Evolutionary conservation across 2,329 filamentous ascomycete species (phyloP).

Genomic region (Colletotrichum falcatum): DNA sequence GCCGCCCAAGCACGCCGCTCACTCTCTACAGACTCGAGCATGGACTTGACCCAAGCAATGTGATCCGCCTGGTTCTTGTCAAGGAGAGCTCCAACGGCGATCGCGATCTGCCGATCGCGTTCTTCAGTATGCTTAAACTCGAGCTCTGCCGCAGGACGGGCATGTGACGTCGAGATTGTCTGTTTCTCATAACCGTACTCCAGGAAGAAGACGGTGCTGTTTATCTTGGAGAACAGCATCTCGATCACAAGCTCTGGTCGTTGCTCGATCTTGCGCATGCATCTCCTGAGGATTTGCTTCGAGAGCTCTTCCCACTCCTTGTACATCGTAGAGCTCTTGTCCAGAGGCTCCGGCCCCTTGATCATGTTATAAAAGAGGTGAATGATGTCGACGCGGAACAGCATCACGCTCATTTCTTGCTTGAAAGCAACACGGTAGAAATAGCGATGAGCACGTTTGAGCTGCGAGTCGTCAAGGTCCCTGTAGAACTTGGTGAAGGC

Average conservation of each 20-base stretch:
- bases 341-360: conserved; percentile 84
- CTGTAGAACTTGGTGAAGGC: conserved; percentile 82
- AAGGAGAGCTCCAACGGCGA: conserved; percentile 82
- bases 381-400: conserved; percentile 93
- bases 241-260: conserved; percentile 89
- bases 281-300: conserved; percentile 84
- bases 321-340: conserved; percentile 73
- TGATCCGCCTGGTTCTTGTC: conserved; percentile 82
- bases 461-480: conserved; percentile 81
- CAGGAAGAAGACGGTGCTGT: conserved; percentile 84
- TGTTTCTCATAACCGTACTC: conserved; percentile 93
- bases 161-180: conserved; percentile 68
- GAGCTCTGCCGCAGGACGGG: conserved; percentile 81
- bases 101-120: conserved; percentile 77
- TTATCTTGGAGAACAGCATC: conserved; percentile 94
- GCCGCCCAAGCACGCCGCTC: conserved; percentile 84
- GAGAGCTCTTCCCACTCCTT: conserved; percentile 93
- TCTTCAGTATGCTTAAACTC: conserved; percentile 82
- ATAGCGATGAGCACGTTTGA: conserved; percentile 93
- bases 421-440: conserved; percentile 97
- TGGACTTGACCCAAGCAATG: conserved; percentile 84
- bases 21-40: conserved; percentile 74
- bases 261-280: conserved; percentile 86
- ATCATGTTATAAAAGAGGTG: conserved; percentile 91
- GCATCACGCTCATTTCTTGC: conserved; percentile 87